Percentiles rank a stretch among this genome's conserved stretches.
Evolutionary conservation across 768 basidiomycete species (phyloP).

Genomic region (Tricholoma saponaceum): DNA sequence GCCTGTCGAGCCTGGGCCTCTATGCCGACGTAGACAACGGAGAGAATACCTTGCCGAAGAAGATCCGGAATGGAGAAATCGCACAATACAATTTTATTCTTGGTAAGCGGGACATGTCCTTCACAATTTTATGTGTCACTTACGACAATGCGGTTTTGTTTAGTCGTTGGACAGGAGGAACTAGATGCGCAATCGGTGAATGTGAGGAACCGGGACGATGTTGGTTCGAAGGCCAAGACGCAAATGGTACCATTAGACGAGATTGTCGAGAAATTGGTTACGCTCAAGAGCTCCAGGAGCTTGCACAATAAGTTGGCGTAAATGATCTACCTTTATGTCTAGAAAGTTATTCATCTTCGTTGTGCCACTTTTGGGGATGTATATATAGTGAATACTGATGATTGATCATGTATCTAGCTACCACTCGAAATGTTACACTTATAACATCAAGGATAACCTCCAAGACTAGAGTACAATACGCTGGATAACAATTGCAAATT

Average conservation of each 20-base stretch:
- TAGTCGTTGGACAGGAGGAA: constrained; percentile 96
- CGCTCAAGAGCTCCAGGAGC: constrained; percentile 58
- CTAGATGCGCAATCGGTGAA: constrained; percentile 85
- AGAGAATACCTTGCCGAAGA: constrained; percentile 91
- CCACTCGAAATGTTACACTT: too few species aligned
- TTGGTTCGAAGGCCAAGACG: constrained; percentile 77
- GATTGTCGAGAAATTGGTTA: constrained; percentile 63
- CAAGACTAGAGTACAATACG: too few species aligned
- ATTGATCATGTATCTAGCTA: too few species aligned
- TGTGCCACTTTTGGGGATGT: background rate
- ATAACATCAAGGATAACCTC: too few species aligned
- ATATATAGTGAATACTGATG: background rate
- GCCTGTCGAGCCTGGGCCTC: constrained; percentile 58
- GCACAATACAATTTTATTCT: constrained; percentile 98
- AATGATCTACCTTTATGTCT: constrained; percentile 2
- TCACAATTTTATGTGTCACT: background rate
- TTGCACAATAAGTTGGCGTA: constrained; percentile 40
- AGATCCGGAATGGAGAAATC: constrained; percentile 95
- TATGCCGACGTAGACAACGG: constrained; percentile 93
- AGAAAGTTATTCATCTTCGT: background rate
- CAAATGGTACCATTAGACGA: constrained; percentile 73
- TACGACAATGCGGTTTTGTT: constrained; percentile 2
- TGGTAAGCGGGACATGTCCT: constrained; percentile 47
- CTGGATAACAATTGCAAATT: too few species aligned
- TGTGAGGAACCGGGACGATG: constrained; percentile 92